Conservation (phyloP, 2,329 filamentous ascomycete genomes). For the Fonsecaea pugnacius region DNA sequence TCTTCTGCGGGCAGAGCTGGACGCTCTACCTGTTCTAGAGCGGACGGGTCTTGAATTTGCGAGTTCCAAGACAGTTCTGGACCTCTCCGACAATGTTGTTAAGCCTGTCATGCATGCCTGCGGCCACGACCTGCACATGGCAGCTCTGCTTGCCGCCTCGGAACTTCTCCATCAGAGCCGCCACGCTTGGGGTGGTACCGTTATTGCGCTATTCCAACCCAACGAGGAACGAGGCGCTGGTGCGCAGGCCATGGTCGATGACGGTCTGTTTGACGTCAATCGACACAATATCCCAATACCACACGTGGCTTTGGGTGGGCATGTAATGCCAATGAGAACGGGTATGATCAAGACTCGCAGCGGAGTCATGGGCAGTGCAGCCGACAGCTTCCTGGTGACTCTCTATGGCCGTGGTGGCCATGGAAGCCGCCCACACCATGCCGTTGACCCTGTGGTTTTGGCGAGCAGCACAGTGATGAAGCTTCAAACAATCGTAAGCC, state of each 20-base stretch:
- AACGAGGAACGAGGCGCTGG: constrained; percentile 67
- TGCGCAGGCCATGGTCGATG: constrained; percentile 65
- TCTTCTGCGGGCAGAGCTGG: constrained; percentile 55
- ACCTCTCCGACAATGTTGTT: constrained; percentile 49
- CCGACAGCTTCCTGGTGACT: constrained; percentile 55
- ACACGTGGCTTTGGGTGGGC: constrained; percentile 61
- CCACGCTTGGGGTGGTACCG: constrained; percentile 62
- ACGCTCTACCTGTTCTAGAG: constrained; percentile 56
- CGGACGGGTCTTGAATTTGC: constrained; percentile 54
- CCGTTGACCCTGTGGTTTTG: constrained; percentile 62
- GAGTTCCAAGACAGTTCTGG: constrained; percentile 47
- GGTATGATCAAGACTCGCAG: constrained; percentile 45
- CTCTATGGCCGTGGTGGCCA: constrained; percentile 63
- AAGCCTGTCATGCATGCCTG: constrained; percentile 62
- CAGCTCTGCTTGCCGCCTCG: constrained; percentile 58
- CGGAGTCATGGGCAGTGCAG: constrained; percentile 49
- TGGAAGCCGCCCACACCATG: constrained; percentile 59
- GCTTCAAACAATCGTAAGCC: constrained; percentile 61
- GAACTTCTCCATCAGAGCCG: constrained; percentile 52
- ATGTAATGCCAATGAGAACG: constrained; percentile 55
- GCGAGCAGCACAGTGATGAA: constrained; percentile 60
- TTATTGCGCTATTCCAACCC: constrained; percentile 70
- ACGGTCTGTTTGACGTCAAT: constrained; percentile 55
- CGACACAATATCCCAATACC: constrained; percentile 52
- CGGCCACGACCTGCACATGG: constrained; percentile 65